Conservation (phyloP, 495 filamentous ascomycete genomes). For the Lasiosphaeriaceae sp. region DNA sequence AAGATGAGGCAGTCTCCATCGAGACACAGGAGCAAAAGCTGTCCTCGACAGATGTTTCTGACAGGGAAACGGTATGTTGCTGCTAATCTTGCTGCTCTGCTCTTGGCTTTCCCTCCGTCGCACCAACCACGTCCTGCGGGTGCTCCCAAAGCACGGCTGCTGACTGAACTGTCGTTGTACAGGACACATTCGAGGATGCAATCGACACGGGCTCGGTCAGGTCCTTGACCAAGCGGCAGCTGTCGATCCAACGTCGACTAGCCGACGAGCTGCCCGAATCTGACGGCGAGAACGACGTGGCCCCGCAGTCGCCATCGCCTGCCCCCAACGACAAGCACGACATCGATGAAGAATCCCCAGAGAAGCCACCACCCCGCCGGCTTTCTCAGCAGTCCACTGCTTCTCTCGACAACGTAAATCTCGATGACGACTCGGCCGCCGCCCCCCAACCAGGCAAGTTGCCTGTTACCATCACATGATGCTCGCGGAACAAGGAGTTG, state of each 20-base stretch:
- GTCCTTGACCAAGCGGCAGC: conserved; percentile 49
- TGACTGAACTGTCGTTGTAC: conserved; percentile 10
- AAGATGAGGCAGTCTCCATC: conserved; percentile 4
- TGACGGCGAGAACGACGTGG: conserved; percentile 32
- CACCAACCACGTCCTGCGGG: neutral
- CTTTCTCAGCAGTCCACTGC: conserved; percentile 54
- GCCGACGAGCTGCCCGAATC: conserved; percentile 26
- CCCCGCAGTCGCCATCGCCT: conserved; percentile 10
- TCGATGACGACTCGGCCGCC: conserved; percentile 49
- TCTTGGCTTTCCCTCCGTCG: neutral
- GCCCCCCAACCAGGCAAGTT: conserved; percentile 14
- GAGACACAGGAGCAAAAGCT: conserved; percentile 5
- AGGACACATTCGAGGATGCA: conserved; percentile 80
- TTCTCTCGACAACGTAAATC: conserved; percentile 62
- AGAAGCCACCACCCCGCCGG: conserved; percentile 38
- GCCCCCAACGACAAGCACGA: conserved; percentile 14
- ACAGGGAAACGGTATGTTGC: conserved; percentile 17
- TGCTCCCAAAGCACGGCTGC: neutral
- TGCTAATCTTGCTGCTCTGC: neutral
- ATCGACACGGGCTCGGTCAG: conserved; percentile 52
- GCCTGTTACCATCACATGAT: neutral
- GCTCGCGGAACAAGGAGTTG: too few relatives aligned
- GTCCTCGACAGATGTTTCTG: conserved; percentile 6
- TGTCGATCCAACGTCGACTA: conserved; percentile 29
- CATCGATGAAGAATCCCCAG: conserved; percentile 12